Conservation (phyloP, 352 stramenopile species). For the Globisporangium emineosum region DNA sequence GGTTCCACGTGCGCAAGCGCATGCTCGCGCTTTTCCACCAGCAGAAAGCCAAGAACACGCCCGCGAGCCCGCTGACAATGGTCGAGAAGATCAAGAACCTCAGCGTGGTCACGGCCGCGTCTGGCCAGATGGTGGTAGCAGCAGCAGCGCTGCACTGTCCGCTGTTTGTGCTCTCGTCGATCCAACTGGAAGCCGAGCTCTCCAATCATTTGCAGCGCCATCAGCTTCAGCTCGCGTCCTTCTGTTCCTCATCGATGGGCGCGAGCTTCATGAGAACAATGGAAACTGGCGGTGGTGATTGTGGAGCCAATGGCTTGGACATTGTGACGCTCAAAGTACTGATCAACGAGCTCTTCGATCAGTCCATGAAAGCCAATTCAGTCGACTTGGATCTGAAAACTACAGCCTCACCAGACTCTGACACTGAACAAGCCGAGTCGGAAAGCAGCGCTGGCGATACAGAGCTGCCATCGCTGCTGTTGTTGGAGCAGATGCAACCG, state of each 20-base stretch:
- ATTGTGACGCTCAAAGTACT: conserved; percentile 17
- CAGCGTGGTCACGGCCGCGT: neutral
- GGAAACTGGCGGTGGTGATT: neutral
- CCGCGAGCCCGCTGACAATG: conserved; percentile 10
- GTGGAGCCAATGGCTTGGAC: conserved; percentile 3
- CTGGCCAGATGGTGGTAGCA: neutral
- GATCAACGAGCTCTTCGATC: conserved; percentile 17
- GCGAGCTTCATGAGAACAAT: no score
- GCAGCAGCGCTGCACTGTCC: conserved; percentile 31
- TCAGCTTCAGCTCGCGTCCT: neutral
- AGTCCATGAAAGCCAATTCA: conserved; percentile 1
- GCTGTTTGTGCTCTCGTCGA: conserved; percentile 29
- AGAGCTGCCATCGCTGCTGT: neutral
- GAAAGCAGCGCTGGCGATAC: neutral
- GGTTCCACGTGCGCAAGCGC: conserved; percentile 47
- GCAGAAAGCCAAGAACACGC: conserved; percentile 26
- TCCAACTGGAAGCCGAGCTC: conserved; percentile 33
- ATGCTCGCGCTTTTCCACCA: conserved; percentile 46
- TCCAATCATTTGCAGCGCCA: conserved; percentile 22
- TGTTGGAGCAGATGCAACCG: neutral
- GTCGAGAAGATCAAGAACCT: conserved; percentile 19
- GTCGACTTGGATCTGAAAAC: neutral
- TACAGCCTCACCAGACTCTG: neutral
- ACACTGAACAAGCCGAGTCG: neutral
- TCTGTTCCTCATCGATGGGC: neutral